Percentiles rank a stretch among this genome's conserved stretches.
These are phyloP conservation scores for Eucalyptus polyanthemos DNA, from an alignment of 345 rosid genomes.

Conservation along the genomic window DNA sequence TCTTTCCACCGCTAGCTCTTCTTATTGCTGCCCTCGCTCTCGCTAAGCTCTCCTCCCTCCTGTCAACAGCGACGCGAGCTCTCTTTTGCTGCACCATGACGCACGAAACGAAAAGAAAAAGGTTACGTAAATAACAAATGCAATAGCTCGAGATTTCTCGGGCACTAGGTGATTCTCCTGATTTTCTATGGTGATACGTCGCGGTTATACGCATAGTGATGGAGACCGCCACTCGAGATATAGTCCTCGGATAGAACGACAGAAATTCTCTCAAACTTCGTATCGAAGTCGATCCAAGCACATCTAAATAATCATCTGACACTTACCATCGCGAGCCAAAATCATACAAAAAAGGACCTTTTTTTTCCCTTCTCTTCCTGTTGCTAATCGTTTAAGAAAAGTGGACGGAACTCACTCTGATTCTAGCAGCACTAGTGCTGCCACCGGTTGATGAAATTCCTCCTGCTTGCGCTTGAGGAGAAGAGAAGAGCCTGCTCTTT, in stretches of 20 bases:
- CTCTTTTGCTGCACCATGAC: background rate
- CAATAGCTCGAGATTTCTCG: background rate
- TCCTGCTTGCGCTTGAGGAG: background rate
- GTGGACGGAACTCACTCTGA: background rate
- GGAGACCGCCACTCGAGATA: background rate
- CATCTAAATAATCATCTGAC: background rate
- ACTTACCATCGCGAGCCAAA: background rate
- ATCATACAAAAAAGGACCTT: background rate
- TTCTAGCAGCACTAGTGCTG: background rate
- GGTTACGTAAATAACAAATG: background rate
- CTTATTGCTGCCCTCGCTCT: slow-evolving; percentile 52
- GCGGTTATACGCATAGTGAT: background rate
- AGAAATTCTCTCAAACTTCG: background rate
- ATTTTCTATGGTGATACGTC: background rate
- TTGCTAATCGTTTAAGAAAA: background rate
- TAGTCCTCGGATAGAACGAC: background rate
- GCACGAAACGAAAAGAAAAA: background rate
- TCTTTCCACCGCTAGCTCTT: slow-evolving; percentile 19
- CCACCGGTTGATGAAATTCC: background rate
- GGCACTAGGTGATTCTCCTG: background rate
- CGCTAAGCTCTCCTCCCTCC: slow-evolving; percentile 46
- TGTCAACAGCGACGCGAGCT: background rate
- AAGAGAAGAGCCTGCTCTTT: background rate
- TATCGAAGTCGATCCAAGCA: background rate
- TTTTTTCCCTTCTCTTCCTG: background rate